Evolutionary conservation across 2,329 filamentous ascomycete genomes (phyloP), one percentile per base, ranked within the genome.

Genomic region (Exophiala xenobiotica): DNA sequence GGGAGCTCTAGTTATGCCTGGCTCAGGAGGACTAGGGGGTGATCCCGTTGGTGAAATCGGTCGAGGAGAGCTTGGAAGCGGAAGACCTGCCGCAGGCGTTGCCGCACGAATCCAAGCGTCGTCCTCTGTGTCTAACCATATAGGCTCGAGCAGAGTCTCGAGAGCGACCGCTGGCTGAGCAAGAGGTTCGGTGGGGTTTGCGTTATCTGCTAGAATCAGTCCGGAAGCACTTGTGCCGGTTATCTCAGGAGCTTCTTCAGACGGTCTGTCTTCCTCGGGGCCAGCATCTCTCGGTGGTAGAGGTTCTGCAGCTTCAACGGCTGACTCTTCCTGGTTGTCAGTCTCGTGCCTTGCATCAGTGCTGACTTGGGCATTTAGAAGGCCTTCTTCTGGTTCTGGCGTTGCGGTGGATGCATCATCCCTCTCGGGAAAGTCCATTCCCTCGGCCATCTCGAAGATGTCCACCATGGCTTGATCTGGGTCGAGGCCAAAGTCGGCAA

Each of bases 341-440:
- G 14, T n/a, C 18, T 12, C 26, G 35, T 8, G 19, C 35, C 14
- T 38, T 41, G 8, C 27, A 23, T 48, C 8, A 23, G n/a, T n/a
- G n/a, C 20, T 39, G 38, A 37, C 33, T n/a, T 16, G 14, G 20
- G 20, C 23, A 22, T 2, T 11, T 12, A 42, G 3, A 11, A 45
- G 38, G 7, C 52, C 35, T 16, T 54, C 49, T 22, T 53, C 23
- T 35, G 54, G 57, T 11, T 59, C 57, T 9, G 57, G 57, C 6
- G 57, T 59, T n/a, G 57, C 48, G 7, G 54, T 59, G 7, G 54
- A 58, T 8, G 39, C 49, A 38, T 40, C 38, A 19, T 35, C 31
- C 31, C 46, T 56, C 6, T 22, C 26, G 9, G 22, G 16, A n/a
- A 46, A 40, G 18, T 38, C 46, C 33, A 56, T 41, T 12, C 46